These are phyloP conservation scores for Pittosporum tobira DNA, from an alignment of 129 eudicot genomes.

Conservation along the genomic window DNA sequence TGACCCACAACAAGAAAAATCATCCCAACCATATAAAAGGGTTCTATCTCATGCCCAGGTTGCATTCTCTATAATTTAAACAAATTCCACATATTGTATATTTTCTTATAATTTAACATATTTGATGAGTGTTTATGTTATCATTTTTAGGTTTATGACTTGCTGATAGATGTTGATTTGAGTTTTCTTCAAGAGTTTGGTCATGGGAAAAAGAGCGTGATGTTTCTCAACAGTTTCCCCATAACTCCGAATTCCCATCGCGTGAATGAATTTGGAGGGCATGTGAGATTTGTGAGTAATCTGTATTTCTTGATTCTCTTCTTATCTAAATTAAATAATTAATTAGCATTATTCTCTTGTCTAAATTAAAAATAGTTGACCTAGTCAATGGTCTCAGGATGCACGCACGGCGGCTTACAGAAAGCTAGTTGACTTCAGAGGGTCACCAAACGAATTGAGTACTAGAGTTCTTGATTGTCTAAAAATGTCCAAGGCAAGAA, in stretches of 20 bases:
- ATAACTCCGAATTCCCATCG: conserved; percentile 89
- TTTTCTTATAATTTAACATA: background rate
- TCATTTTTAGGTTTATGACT: conserved; percentile 43
- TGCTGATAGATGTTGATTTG: conserved; percentile 51
- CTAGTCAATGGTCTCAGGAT: conserved; percentile 40
- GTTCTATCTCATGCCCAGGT: conserved; percentile 77
- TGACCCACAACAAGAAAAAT: conserved; percentile 41
- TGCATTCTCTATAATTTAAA: conserved; percentile 5
- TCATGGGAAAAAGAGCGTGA: conserved; percentile 34
- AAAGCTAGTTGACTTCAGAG: conserved; percentile 54
- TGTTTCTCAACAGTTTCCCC: conserved; percentile 57
- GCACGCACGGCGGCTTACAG: conserved; percentile 55
- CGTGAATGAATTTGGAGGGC: conserved; percentile 72
- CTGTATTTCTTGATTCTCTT: conserved; percentile 4
- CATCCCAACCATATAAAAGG: conserved; percentile 34
- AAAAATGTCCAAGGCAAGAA: conserved; percentile 67
- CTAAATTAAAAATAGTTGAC: conserved; percentile 1
- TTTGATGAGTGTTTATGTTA: conserved; percentile 2
- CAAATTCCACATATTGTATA: background rate
- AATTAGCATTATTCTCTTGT: background rate
- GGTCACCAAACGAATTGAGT: conserved; percentile 67
- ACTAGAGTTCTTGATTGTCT: conserved; percentile 64
- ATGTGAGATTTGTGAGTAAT: conserved; percentile 61
- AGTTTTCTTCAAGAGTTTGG: conserved; percentile 33
- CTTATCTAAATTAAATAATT: background rate